Evolutionary conservation across 306 rosid species (phyloP).

Genomic region (Canavalia ensiformis): DNA sequence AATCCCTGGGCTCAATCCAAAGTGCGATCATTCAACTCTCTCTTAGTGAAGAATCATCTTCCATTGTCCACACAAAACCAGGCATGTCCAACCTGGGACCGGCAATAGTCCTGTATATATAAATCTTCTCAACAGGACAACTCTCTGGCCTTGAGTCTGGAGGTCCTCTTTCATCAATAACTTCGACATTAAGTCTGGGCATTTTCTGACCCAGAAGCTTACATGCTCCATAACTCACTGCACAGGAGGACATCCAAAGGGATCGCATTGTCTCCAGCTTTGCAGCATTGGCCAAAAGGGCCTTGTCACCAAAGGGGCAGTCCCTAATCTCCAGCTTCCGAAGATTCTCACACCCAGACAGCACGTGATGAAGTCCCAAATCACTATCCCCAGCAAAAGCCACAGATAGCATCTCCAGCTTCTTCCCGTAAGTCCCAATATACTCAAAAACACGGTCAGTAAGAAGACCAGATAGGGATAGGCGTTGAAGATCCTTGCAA

Average conservation of each 20-base stretch:
- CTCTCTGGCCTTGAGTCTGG: conserved; percentile 76
- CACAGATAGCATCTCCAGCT: conserved; percentile 94
- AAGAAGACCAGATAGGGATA: conserved; percentile 90
- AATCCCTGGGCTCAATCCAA: conserved; percentile 7
- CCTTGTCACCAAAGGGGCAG: conserved; percentile 97
- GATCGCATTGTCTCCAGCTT: conserved; percentile 99
- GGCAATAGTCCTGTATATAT: conserved; percentile 76
- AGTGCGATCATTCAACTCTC: conserved; percentile 53
- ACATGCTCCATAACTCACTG: conserved; percentile 93
- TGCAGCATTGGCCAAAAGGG: conserved; percentile 97
- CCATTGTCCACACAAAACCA: conserved; percentile 80
- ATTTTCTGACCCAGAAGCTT: conserved; percentile 88
- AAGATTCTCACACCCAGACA: conserved; percentile 93
- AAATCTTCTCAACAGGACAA: conserved; percentile 89
- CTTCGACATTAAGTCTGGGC: conserved; percentile 91
- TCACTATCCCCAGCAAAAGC: conserved; percentile 98
- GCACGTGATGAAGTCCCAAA: conserved; percentile 83
- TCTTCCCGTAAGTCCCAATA: conserved; percentile 78
- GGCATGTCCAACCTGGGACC: conserved; percentile 93
- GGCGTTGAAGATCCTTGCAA: conserved; percentile 88
- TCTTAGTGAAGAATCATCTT: conserved; percentile 58
- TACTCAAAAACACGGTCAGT: conserved; percentile 86
- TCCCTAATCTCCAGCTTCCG: conserved; percentile 96
- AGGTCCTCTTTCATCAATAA: conserved; percentile 93
- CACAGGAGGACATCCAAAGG: conserved; percentile 99